Percentiles rank a stretch among this genome's conserved stretches.
These are phyloP conservation scores for Boletus huronensis DNA, from an alignment of 768 basidiomycete species.

Conservation along the genomic window DNA sequence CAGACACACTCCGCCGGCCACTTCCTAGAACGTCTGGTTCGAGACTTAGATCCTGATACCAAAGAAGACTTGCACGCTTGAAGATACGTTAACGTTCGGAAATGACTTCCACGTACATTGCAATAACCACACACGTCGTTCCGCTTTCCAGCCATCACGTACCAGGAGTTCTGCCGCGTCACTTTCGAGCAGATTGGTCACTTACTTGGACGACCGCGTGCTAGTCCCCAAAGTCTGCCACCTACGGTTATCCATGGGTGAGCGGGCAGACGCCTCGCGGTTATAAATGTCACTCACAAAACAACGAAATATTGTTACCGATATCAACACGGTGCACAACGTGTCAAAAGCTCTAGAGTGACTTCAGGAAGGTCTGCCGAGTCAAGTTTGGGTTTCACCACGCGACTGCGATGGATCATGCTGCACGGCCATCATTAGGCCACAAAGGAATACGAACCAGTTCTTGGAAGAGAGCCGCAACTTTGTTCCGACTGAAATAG, in stretches of 20 bases:
- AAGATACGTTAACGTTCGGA: neutral
- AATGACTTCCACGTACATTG: neutral
- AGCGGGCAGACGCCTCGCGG: neutral
- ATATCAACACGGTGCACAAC: neutral
- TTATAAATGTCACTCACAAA: neutral
- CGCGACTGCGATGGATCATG: neutral
- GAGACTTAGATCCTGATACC: neutral
- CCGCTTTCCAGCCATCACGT: constrained; percentile 1
- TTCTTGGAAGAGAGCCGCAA: neutral
- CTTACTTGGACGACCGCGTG: neutral
- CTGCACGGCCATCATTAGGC: neutral
- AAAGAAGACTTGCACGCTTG: constrained; percentile 8
- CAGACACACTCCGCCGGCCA: neutral
- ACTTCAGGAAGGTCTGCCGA: neutral
- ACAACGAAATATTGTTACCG: neutral
- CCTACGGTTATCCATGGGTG: neutral
- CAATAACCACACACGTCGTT: neutral
- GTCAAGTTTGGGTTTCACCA: neutral
- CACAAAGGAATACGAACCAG: neutral
- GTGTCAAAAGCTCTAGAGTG: neutral
- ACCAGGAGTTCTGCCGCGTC: neutral
- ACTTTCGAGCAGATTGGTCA: neutral
- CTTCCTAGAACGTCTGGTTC: neutral
- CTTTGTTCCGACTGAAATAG: constrained; percentile 2
- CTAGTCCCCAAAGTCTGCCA: neutral